These are phyloP conservation scores for Myxozyma melibiosi DNA, from an alignment of 805 yeast genomes.

Conservation along the genomic window DNA sequence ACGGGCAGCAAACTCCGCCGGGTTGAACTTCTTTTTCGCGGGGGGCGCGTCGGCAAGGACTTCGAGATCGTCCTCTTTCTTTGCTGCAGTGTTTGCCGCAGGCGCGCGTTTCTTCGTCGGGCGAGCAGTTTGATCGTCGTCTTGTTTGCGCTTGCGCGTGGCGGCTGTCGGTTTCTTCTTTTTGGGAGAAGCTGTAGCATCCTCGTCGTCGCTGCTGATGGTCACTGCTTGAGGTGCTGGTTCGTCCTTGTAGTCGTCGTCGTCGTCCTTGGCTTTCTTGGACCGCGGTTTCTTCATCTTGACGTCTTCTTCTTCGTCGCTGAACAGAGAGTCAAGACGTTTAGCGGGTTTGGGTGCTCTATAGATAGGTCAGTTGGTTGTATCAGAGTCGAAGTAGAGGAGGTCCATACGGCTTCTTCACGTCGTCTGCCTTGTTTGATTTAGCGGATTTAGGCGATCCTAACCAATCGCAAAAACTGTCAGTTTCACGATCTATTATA, in stretches of 20 bases:
- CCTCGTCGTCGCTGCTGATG: not conserved
- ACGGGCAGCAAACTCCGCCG: constrained; percentile 15
- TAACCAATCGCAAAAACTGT: no score
- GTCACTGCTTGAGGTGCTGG: not conserved
- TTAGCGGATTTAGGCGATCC: no score
- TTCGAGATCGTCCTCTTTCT: no score
- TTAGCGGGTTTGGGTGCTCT: constrained; percentile 53
- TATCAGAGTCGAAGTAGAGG: not conserved
- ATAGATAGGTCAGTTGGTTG: not conserved
- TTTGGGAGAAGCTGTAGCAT: not conserved
- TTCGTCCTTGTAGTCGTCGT: constrained; percentile 2
- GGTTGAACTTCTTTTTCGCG: constrained; percentile 17
- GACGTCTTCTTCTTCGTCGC: constrained; percentile 5
- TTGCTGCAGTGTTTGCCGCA: not conserved
- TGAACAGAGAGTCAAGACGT: constrained; percentile 53
- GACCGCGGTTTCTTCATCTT: constrained; percentile 46
- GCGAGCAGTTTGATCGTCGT: not conserved
- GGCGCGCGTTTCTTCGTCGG: not conserved
- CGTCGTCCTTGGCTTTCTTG: constrained; percentile 47
- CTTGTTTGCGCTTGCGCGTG: not conserved
- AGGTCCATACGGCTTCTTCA: not conserved
- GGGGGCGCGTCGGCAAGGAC: no score
- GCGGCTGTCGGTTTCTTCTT: not conserved
- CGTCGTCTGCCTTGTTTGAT: no score
- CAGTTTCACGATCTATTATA: not conserved